Evolutionary conservation across 257 asterid genomes (phyloP).

Genomic region (Vinca minor): DNA sequence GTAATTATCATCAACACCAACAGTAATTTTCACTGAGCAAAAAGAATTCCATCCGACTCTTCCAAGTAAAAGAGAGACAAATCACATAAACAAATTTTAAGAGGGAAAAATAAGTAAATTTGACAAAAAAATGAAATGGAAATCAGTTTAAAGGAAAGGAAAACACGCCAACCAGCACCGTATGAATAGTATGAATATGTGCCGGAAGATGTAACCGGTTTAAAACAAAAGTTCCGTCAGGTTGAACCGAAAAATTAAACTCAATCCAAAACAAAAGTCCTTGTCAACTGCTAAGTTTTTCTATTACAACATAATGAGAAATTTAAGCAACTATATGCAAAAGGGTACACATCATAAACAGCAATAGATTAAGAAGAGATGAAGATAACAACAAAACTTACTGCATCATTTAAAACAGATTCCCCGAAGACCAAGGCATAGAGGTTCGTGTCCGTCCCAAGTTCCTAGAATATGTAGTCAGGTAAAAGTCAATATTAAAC

Average conservation of each 20-base stretch:
- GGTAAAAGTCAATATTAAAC: conserved; percentile 10
- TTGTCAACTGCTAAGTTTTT: background rate
- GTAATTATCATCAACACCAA: conserved; percentile 11
- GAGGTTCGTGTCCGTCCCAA: conserved; percentile 88
- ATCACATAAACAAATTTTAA: background rate
- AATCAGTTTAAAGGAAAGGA: background rate
- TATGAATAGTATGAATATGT: background rate
- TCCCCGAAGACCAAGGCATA: conserved; percentile 98
- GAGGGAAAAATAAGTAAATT: background rate
- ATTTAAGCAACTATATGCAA: background rate
- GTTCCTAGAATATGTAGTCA: conserved; percentile 55
- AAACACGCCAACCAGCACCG: background rate
- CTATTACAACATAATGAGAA: background rate
- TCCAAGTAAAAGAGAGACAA: background rate
- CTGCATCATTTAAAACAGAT: conserved; percentile 97
- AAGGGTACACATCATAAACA: background rate
- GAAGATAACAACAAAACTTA: conserved; percentile 35
- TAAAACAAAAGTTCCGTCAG: background rate
- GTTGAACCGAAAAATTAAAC: background rate
- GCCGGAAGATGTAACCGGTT: background rate
- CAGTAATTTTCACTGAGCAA: conserved; percentile 5
- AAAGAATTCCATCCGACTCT: background rate
- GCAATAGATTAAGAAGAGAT: background rate
- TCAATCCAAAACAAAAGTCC: background rate
- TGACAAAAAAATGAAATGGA: conserved; percentile 7